Percentiles rank a stretch among this genome's conserved stretches.
Evolutionary conservation across 2,329 filamentous ascomycete species (phyloP).

Genomic region (Periconia sp.): DNA sequence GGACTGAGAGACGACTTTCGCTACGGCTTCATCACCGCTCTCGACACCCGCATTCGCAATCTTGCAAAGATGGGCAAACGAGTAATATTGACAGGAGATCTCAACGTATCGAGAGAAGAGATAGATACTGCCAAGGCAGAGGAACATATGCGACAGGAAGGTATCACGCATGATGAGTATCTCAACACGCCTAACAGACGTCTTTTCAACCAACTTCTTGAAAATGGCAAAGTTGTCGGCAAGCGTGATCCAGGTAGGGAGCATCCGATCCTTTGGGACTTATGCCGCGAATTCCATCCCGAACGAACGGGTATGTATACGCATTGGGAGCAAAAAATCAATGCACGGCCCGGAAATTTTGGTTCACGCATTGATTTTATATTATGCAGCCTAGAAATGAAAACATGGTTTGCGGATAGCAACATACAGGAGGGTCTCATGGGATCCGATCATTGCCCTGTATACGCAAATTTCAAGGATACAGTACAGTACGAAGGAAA

Average conservation of each 20-base stretch:
- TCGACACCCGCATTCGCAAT: conserved; percentile 85
- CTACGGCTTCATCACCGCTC: conserved; percentile 72
- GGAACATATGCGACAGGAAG: conserved; percentile 72
- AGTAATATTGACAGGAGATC: conserved; percentile 82
- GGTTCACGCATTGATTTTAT: conserved; percentile 94
- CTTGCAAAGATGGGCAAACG: conserved; percentile 77
- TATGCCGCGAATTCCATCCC: conserved; percentile 80
- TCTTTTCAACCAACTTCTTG: conserved; percentile 83
- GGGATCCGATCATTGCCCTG: conserved; percentile 95
- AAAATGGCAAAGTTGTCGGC: conserved; percentile 68
- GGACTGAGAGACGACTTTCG: conserved; percentile 82
- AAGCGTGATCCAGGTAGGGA: conserved; percentile 70
- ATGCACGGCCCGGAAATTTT: conserved; percentile 92
- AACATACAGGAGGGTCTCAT: conserved; percentile 93
- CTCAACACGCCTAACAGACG: conserved; percentile 70
- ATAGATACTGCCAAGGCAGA: conserved; percentile 76
- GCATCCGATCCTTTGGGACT: conserved; percentile 74
- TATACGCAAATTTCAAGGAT: conserved; percentile 75
- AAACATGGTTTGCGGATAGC: conserved; percentile 74
- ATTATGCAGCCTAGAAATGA: conserved; percentile 77
- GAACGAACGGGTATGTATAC: conserved; percentile 89
- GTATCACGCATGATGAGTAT: conserved; percentile 70
- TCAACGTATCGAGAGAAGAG: conserved; percentile 74
- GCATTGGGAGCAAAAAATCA: conserved; percentile 93
- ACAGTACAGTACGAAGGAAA: conserved; percentile 55